Evolutionary conservation across 768 basidiomycete species (phyloP).

Genomic region (Termitomyces sp.): DNA sequence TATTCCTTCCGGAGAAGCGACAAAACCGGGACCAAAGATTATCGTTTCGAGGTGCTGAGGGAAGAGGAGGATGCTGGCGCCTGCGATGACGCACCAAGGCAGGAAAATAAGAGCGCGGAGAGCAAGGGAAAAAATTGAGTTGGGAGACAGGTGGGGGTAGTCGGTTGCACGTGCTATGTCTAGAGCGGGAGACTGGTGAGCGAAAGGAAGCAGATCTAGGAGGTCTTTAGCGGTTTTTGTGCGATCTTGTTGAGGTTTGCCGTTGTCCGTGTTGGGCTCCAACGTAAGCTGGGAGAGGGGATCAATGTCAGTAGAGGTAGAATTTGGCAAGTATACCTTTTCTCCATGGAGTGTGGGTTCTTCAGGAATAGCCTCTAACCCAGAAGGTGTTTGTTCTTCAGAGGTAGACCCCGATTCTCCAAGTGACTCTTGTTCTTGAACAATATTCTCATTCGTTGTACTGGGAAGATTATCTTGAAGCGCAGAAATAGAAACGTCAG

Average conservation of each 20-base stretch:
- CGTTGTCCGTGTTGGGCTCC: neutral
- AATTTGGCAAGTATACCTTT: neutral
- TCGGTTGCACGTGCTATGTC: constrained; percentile 6
- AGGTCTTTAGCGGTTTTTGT: constrained; percentile 8
- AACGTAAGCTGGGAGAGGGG: neutral
- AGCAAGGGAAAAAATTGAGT: constrained; percentile 17
- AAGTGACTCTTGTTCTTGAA: neutral
- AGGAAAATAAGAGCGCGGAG: constrained; percentile 32
- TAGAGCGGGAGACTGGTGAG: constrained; percentile 3
- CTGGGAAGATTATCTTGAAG: neutral
- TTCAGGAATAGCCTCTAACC: neutral
- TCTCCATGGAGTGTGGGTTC: neutral
- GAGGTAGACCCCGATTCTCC: neutral
- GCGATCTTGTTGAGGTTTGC: neutral
- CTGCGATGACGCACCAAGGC: constrained; percentile 45
- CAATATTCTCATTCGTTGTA: no score
- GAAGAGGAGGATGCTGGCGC: constrained; percentile 36
- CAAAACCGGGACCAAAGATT: constrained; percentile 33
- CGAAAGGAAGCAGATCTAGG: constrained; percentile 17
- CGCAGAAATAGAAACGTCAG: neutral
- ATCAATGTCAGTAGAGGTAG: neutral
- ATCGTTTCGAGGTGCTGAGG: constrained; percentile 35
- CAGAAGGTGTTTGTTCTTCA: neutral
- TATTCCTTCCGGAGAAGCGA: constrained; percentile 27
- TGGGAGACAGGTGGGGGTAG: constrained; percentile 4